Base-by-base conservation (phyloP, 2,329 filamentous ascomycete genomes). In the Diplodia sapinea region DNA sequence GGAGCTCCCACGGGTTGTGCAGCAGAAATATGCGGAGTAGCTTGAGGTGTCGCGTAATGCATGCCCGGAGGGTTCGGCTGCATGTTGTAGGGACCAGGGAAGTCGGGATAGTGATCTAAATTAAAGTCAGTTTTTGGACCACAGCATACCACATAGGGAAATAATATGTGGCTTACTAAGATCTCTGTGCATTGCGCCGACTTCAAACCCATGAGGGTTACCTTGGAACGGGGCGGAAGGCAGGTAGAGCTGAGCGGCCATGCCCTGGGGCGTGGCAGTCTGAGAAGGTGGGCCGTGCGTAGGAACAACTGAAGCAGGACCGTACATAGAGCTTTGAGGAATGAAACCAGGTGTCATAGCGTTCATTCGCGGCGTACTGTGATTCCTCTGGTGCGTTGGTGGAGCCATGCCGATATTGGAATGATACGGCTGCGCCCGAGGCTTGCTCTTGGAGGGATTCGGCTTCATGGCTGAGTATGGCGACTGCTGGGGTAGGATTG, bases 261-360 rank as follows among this genome's bases (percentile, higher is more conserved):
- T 36, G 15, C 12, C 33, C 17, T 55, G 49, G 11, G 49, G 49
- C 23, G 59, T 63, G 8, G 23, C 12, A 23, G 20, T 49, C 9
- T 26, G 62, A 55, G 62, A 43, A 8, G 36, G 29, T 4, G 47
- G 49, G 3, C 50, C 33, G 1, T 36, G 15, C 6, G 47, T 17
- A 54, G 47, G 7, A 33, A 8, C 7, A 23, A 8, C 26, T 5
- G 23, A 11, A n/a, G 15, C n/a, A 15, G 47, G 47, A 38, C 11
- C 20, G 29, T 31, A 38, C 6, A 23, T 23, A 20, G 50, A 17
- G 8, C 29, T 26, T 26, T 65, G 62, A 3, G 62, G 62, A 15
- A 23, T 20, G 51, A 65, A 65, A 23, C 62, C 36, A 20, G 49
- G 33, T 15, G 62, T 36, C 50, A 54, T 55, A 3, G 49, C 62